A percentile compares a stretch with the other conserved stretches of the same genome.
These are phyloP conservation scores for Backusella australiensis DNA, from an alignment of 192 early-diverging fungal genomes.

Conservation along the genomic window DNA sequence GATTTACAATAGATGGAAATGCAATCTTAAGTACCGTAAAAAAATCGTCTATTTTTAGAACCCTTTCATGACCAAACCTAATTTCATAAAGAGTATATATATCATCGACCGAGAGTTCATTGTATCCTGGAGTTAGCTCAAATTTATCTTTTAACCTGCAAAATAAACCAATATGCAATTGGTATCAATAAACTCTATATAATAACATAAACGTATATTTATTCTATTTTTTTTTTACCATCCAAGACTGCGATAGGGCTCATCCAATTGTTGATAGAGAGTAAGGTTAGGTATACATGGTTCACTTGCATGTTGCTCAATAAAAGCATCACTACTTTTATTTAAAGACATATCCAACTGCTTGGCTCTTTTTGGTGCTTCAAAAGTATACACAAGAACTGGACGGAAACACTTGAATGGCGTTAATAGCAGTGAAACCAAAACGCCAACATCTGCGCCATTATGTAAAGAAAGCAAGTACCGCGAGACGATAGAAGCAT, in stretches of 20 bases:
- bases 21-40: conserved; percentile 35
- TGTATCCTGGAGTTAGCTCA: conserved; percentile 32
- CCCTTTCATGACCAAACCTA: conserved; percentile 38
- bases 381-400: background rate
- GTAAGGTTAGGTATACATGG: conserved; percentile 25
- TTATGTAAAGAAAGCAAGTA: conserved; percentile 43
- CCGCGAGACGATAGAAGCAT: conserved; percentile 40
- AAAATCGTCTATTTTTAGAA: conserved; percentile 29
- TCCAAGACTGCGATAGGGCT: conserved; percentile 55
- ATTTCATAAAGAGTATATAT: conserved; percentile 49
- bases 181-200: background rate
- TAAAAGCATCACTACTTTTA: background rate
- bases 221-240: conserved; percentile 36
- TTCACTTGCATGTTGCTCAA: background rate
- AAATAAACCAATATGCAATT: background rate
- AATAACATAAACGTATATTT: background rate
- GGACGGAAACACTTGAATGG: conserved; percentile 20
- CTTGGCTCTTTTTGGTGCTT: background rate
- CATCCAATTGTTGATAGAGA: conserved; percentile 42
- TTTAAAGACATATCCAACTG: background rate
- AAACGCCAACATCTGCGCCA: conserved; percentile 46
- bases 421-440: conserved; percentile 43
- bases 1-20: conserved; percentile 16
- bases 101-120: conserved; percentile 38
- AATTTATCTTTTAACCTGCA: conserved; percentile 53